phyloP scores from a whole-genome alignment of 2,329 filamentous ascomycete genomes.

The Colletotrichum ledebouriae region DNA sequence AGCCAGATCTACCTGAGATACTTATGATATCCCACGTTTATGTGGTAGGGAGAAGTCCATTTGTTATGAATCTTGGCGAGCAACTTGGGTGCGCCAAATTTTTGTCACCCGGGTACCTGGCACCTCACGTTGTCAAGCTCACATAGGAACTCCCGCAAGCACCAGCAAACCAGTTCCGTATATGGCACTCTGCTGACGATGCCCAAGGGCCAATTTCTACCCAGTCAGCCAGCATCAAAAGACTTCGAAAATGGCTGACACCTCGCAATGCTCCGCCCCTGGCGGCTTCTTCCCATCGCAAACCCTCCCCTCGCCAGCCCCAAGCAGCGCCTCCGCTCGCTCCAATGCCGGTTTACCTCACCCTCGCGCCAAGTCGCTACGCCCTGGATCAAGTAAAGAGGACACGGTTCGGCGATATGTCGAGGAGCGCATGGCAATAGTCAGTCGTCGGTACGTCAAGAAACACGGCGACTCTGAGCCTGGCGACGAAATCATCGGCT shows the following conservation, averaged over 20 bases:
- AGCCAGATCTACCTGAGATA: no score
- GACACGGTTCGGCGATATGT: conserved; percentile 71
- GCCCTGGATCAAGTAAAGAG: conserved; percentile 71
- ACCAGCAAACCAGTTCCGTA: background rate
- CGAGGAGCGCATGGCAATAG: conserved; percentile 64
- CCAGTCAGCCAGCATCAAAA: conserved; percentile 4
- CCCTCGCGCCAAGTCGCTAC: conserved; percentile 65
- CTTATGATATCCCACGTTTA: no score
- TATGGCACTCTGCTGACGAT: conserved; percentile 16
- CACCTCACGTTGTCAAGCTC: no score
- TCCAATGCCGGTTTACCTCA: conserved; percentile 62
- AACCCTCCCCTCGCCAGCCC: conserved; percentile 67
- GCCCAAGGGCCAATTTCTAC: conserved; percentile 34
- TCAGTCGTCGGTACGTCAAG: conserved; percentile 72
- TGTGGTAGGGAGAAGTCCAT: no score
- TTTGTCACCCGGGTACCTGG: no score
- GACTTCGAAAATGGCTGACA: conserved; percentile 47
- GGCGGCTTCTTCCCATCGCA: conserved; percentile 66
- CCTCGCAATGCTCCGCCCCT: conserved; percentile 45
- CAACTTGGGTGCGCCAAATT: no score
- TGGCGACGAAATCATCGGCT: conserved; percentile 64
- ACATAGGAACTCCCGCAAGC: background rate
- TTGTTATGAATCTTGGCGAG: no score
- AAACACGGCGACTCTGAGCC: conserved; percentile 64
- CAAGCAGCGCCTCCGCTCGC: conserved; percentile 61